phyloP scores from a whole-genome alignment of 805 yeast genomes.

The Jamesozyma jinghongensis region DNA sequence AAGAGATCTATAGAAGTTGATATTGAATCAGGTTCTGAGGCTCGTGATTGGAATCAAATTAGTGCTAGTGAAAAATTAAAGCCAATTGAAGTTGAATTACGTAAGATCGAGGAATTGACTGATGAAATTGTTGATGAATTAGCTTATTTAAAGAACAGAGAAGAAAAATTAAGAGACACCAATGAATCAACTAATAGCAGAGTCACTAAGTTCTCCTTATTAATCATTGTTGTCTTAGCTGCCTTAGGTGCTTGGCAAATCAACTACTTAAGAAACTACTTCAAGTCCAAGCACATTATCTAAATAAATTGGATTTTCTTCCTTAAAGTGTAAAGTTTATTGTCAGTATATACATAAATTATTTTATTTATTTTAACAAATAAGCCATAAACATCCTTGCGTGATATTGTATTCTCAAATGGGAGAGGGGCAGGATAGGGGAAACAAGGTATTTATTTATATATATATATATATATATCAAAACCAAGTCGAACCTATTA shows the following conservation, averaged over 20 bases:
- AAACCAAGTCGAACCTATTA: no score
- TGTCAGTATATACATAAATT: no score
- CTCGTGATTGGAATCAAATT: conserved; percentile 94
- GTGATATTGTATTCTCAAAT: neutral
- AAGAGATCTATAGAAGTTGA: conserved; percentile 78
- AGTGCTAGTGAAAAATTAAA: conserved; percentile 89
- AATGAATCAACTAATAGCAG: conserved; percentile 93
- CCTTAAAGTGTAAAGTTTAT: no score
- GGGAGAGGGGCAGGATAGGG: neutral
- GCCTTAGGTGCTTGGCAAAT: conserved; percentile 90
- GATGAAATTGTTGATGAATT: conserved; percentile 74
- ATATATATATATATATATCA: neutral
- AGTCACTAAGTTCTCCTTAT: conserved; percentile 76
- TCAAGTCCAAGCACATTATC: conserved; percentile 75
- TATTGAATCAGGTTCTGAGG: conserved; percentile 91
- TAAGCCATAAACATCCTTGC: no score
- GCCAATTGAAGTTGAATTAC: conserved; percentile 85
- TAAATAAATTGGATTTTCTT: no score
- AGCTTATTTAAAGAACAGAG: conserved; percentile 78
- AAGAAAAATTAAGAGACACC: conserved; percentile 88
- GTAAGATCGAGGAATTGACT: conserved; percentile 77
- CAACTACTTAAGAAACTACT: conserved; percentile 82
- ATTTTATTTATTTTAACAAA: no score
- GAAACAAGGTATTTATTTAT: neutral
- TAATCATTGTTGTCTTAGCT: conserved; percentile 58